Conservation (phyloP, 345 rosid genomes). For the Salix suchowensis region DNA sequence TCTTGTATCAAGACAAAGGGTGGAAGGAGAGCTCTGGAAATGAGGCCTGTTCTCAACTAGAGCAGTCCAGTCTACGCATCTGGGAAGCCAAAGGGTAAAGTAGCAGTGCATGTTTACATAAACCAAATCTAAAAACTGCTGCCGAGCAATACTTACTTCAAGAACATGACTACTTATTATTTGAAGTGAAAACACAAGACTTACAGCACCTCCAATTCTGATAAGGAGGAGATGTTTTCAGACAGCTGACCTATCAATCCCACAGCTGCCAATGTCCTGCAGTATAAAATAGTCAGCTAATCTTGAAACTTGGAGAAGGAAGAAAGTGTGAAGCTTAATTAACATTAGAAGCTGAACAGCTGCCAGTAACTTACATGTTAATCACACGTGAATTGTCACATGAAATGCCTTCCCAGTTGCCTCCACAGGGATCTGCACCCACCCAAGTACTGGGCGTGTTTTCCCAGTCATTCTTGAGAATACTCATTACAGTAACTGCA, state of each 20-base stretch:
- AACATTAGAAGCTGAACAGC: not conserved
- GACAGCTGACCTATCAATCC: conserved; percentile 52
- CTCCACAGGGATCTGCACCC: conserved; percentile 69
- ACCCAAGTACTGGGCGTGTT: conserved; percentile 55
- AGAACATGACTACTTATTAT: not conserved
- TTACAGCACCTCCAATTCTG: conserved; percentile 63
- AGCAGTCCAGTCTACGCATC: too few relatives aligned
- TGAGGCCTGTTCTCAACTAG: too few relatives aligned
- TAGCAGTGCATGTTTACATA: not conserved
- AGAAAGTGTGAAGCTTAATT: not conserved
- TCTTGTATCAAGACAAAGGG: too few relatives aligned
- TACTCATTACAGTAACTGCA: conserved; percentile 42
- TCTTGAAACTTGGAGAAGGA: not conserved
- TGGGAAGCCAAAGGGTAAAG: not conserved
- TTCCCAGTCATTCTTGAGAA: conserved; percentile 41
- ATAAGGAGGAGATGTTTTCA: conserved; percentile 45
- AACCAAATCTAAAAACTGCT: too few relatives aligned
- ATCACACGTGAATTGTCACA: conserved; percentile 46
- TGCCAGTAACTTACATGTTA: conserved; percentile 43
- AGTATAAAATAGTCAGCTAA: conserved; percentile 9
- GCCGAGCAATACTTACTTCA: too few relatives aligned
- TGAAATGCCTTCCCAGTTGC: conserved; percentile 57
- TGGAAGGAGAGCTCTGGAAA: not conserved
- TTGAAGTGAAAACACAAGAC: conserved; percentile 17
- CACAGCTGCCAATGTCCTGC: conserved; percentile 56